Percentiles rank a stretch among this genome's conserved stretches.
Evolutionary conservation across 2,329 filamentous ascomycete species (phyloP).

Genomic region (Penicillium expansum): DNA sequence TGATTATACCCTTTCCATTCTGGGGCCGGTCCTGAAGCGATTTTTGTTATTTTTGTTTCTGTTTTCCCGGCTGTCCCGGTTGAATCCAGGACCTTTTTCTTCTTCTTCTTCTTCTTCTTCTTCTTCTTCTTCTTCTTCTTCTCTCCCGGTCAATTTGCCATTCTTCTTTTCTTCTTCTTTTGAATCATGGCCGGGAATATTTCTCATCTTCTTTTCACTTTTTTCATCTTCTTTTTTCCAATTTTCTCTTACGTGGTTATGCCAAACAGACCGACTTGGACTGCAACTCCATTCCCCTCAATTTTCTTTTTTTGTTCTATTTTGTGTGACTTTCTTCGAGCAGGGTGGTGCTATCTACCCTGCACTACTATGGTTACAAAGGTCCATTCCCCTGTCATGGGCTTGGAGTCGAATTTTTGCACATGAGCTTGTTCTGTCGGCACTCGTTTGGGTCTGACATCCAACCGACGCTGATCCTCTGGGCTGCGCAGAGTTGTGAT

Average conservation of each 20-base stretch:
- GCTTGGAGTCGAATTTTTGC: slow-evolving; percentile 14
- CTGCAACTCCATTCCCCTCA: slow-evolving; percentile 28
- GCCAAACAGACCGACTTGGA: slow-evolving; percentile 40
- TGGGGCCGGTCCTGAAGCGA: slow-evolving; percentile 40
- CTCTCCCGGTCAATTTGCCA: slow-evolving; percentile 23
- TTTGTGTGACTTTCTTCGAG: slow-evolving; percentile 40
- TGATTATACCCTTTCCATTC: slow-evolving; percentile 32
- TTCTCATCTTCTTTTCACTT: slow-evolving; percentile 12
- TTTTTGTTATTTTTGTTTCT: slow-evolving; percentile 21
- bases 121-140: slow-evolving; percentile 31
- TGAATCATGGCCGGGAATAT: slow-evolving; percentile 21
- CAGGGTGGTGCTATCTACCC: slow-evolving; percentile 26
- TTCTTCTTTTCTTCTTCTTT: slow-evolving; percentile 20
- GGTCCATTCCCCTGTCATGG: slow-evolving; percentile 14
- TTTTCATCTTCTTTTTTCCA: slow-evolving; percentile 6
- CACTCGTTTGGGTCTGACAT: slow-evolving; percentile 12
- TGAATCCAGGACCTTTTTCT: slow-evolving; percentile 25
- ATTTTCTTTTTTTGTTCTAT: slow-evolving; percentile 27
- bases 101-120: slow-evolving; percentile 6
- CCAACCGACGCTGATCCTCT: background rate
- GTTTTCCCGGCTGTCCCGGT: slow-evolving; percentile 20
- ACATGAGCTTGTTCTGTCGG: slow-evolving; percentile 12
- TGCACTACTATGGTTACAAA: slow-evolving; percentile 22
- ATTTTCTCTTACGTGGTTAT: slow-evolving; percentile 39
- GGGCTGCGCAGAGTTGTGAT: slow-evolving; percentile 26